A percentile compares a stretch with the other conserved stretches of the same genome.
Evolutionary conservation across 768 basidiomycete genomes (phyloP).

Genomic region (Kwoniella sp.): DNA sequence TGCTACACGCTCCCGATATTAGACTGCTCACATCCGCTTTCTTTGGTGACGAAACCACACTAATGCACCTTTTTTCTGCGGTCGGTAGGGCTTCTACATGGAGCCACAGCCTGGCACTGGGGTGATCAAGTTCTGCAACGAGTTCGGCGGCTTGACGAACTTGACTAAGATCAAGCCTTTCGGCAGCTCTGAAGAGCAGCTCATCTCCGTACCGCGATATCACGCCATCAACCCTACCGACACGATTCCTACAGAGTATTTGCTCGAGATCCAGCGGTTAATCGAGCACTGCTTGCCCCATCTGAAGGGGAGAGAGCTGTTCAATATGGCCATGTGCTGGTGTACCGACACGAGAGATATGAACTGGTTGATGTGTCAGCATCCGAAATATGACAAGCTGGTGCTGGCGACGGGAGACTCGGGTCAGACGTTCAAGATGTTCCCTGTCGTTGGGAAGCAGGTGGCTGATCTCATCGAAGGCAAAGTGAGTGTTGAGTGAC

Average conservation of each 20-base stretch:
- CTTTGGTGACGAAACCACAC: background rate
- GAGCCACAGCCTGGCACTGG: conserved; percentile 37
- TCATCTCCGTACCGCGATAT: conserved; percentile 51
- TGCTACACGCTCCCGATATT: too few species aligned
- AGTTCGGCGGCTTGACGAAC: conserved; percentile 53
- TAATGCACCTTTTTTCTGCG: background rate
- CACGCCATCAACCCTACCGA: conserved; percentile 53
- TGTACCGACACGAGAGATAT: conserved; percentile 50
- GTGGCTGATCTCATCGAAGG: conserved; percentile 49
- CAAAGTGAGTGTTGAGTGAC: conserved; percentile 47
- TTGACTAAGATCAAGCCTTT: conserved; percentile 33
- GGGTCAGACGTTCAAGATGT: conserved; percentile 47
- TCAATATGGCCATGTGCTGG: conserved; percentile 47
- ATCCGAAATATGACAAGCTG: conserved; percentile 38
- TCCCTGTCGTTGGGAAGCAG: conserved; percentile 43
- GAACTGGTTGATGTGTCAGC: conserved; percentile 46
- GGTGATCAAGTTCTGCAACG: conserved; percentile 50
- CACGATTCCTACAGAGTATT: conserved; percentile 44
- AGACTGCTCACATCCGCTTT: too few species aligned
- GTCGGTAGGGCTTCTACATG: conserved; percentile 51
- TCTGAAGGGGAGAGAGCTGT: conserved; percentile 18
- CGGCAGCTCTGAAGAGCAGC: conserved; percentile 20
- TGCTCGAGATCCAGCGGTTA: conserved; percentile 33
- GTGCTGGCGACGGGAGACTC: conserved; percentile 48
- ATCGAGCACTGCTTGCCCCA: conserved; percentile 47